Percentiles rank a stretch among this genome's conserved stretches.
Conservation (phyloP, 768 basidiomycete species). For the Pleurotus eryngii region DNA sequence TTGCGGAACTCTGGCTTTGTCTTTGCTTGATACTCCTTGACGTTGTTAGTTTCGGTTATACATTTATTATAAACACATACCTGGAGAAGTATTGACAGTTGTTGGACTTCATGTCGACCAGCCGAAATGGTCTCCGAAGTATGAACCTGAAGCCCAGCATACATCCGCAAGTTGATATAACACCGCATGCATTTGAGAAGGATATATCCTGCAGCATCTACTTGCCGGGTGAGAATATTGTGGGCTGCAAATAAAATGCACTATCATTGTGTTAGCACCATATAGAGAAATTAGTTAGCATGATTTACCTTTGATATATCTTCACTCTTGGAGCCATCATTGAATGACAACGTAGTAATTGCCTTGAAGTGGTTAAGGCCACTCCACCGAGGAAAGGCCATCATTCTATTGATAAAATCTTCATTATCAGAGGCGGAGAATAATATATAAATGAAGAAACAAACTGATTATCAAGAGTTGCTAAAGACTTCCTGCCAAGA, state of each 20-base stretch:
- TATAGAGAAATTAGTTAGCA: not conserved
- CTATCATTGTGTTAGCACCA: constrained; percentile 12
- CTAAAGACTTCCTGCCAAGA: constrained; percentile 11
- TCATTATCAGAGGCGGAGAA: not conserved
- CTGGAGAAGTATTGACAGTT: constrained; percentile 16
- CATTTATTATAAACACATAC: constrained; percentile 12
- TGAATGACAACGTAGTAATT: constrained; percentile 23
- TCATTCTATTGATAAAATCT: constrained; percentile 17
- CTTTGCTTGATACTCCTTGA: constrained; percentile 4
- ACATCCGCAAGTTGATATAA: constrained; percentile 29
- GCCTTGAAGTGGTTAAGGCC: constrained; percentile 28
- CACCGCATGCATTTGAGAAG: constrained; percentile 25
- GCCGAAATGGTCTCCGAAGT: constrained; percentile 20
- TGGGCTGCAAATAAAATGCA: constrained; percentile 25
- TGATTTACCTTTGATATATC: constrained; percentile 31
- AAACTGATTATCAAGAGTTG: constrained; percentile 23
- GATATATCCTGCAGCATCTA: constrained; percentile 15
- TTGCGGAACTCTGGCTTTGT: constrained; percentile 12
- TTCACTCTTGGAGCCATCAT: constrained; percentile 31
- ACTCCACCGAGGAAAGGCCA: constrained; percentile 28
- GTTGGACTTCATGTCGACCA: constrained; percentile 14
- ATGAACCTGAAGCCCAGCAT: constrained; percentile 26
- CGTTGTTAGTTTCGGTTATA: not conserved
- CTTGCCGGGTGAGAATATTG: constrained; percentile 14
- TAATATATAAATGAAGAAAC: constrained; percentile 8